Evolutionary conservation across 208 protist genomes (phyloP), one percentile per base, ranked within the genome.

Genomic region (Acanthamoeba royreba): DNA sequence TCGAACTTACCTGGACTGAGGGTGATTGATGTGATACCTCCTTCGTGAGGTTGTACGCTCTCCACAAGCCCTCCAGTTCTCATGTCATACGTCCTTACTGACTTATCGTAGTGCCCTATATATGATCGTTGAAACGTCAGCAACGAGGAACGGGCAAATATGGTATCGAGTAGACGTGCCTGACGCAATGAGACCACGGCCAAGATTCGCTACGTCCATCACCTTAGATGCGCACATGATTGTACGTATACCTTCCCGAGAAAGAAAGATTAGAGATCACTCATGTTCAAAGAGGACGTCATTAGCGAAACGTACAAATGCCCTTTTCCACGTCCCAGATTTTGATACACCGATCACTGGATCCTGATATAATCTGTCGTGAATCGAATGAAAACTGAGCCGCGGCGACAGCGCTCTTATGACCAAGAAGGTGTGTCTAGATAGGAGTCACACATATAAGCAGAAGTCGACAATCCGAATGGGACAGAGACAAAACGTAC

Each of bases 261-360:
- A 11, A 11, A 0, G 25, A 81, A 13, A 46, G 25, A 8, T 8
- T 74, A 28, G 25, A 25, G 33, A 25, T 38, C 11, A 25, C 28
- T 13, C 22, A 74, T 74, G 33, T 9, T 9, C 63, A 38, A 8
- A 25, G 33, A 74, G 13, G 13, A 8, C 9, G 11, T 9, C 13
- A 8, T 8, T 25, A 25, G 11, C 15, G 33, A 35, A 7, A 28
- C 69, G 40, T 81, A 81, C 74, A 85, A 22, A 85, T 53, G 38
- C 74, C 74, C 45, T 85, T 85, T n/a, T 85, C 74, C n/a, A 85
- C 45, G 45, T 85, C 74, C 74, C 74, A 85, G 13, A 85, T 9
- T 7, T 85, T 85, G 28, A 85, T 19, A 31, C 74, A 85, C 5
- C 74, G 74, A 33, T 85, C 74, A 42, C 45, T 53, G 7, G 42